phyloP scores from a whole-genome alignment of 192 early-diverging fungal species.

The Funneliformis geosporum region DNA sequence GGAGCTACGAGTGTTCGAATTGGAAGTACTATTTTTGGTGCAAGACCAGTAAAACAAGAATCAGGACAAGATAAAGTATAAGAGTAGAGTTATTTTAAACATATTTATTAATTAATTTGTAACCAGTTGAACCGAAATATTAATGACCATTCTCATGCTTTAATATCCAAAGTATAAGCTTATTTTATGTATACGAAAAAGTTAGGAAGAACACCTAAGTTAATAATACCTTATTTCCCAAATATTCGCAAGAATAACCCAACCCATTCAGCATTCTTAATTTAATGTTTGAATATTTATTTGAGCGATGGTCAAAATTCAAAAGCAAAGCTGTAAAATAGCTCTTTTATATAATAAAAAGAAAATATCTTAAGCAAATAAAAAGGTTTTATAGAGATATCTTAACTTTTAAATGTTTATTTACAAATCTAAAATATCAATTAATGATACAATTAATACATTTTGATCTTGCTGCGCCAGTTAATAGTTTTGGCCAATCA shows the following conservation, averaged over 20 bases:
- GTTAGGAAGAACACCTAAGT: background rate
- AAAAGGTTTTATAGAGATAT: background rate
- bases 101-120: background rate
- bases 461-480: no score
- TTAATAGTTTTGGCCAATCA: no score
- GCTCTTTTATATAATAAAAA: background rate
- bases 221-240: background rate
- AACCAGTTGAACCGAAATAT: background rate
- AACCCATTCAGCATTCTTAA: background rate
- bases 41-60: slow-evolving; percentile 43
- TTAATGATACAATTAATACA: no score
- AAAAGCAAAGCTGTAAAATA: background rate
- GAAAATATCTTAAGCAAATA: background rate
- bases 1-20: slow-evolving; percentile 95
- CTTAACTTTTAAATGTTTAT: background rate
- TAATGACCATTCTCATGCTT: background rate
- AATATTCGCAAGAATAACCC: background rate
- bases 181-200: background rate
- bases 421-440: background rate
- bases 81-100: background rate
- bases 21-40: slow-evolving; percentile 90
- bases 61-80: background rate
- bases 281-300: background rate
- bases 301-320: background rate
- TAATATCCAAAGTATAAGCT: background rate